Evolutionary conservation across 768 basidiomycete species (phyloP).

Genomic region (Mycena indigotica): DNA sequence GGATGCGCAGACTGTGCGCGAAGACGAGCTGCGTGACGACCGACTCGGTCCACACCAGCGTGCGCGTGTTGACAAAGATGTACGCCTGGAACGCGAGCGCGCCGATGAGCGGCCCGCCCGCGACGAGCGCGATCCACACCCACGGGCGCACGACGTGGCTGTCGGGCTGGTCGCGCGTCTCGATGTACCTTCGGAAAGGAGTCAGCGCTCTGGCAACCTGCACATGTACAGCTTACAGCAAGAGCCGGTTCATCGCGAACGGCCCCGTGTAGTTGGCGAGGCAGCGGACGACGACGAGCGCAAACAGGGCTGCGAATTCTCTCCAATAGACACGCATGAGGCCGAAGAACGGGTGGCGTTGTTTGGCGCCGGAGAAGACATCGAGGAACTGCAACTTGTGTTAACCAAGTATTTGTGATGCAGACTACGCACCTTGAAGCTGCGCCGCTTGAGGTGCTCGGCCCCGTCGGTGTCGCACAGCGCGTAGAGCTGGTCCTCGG

Average conservation of each 20-base stretch:
- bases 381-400: constrained; percentile 28
- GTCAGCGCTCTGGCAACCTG: not conserved
- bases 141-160: constrained; percentile 61
- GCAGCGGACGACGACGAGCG: constrained; percentile 32
- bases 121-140: constrained; percentile 64
- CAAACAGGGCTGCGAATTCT: constrained; percentile 34
- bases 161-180: constrained; percentile 39
- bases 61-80: constrained; percentile 43
- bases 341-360: constrained; percentile 50
- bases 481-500: constrained; percentile 57
- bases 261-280: constrained; percentile 37
- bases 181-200: constrained; percentile 53
- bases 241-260: constrained; percentile 44
- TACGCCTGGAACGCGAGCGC: constrained; percentile 57
- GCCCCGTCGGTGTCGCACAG: constrained; percentile 59
- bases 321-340: constrained; percentile 42
- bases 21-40: constrained; percentile 46
- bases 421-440: constrained; percentile 32
- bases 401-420: not conserved
- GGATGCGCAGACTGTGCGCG: constrained; percentile 57
- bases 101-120: constrained; percentile 47
- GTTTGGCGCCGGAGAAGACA: constrained; percentile 40
- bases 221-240: too few relatives aligned
- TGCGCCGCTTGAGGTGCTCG: constrained; percentile 25
- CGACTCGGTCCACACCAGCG: constrained; percentile 51